Evolutionary conservation across 2,329 filamentous ascomycete genomes (phyloP).

Genomic region (Botrytis cinerea): DNA sequence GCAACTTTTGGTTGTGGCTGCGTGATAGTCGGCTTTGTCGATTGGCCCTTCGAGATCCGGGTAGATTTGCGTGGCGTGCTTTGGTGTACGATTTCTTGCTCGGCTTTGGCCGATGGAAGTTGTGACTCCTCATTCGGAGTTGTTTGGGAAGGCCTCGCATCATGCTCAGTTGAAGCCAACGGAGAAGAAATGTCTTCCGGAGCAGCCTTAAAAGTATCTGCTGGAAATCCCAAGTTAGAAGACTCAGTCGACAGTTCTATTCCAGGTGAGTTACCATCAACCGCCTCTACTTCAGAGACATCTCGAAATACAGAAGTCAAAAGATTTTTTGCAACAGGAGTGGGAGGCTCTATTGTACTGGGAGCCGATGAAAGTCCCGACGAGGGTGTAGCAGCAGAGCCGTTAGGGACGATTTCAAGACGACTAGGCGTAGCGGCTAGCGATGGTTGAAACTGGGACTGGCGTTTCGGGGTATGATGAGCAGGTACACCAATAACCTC

Average conservation of each 20-base stretch:
- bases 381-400: not conserved
- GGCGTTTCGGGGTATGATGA: not conserved
- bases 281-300: not conserved
- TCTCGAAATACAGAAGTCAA: not conserved
- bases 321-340: not conserved
- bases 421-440: not conserved
- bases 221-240: not conserved
- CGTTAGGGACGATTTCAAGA: not conserved
- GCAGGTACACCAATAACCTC: constrained; percentile 25
- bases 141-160: not conserved
- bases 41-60: constrained; percentile 16
- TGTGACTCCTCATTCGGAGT: not conserved
- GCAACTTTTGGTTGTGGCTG: not conserved
- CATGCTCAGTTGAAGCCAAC: not conserved
- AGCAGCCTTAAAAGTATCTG: not conserved
- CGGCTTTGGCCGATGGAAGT: not conserved
- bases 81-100: not conserved
- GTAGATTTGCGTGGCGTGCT: constrained; percentile 17
- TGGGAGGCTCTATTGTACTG: constrained; percentile 17
- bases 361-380: constrained; percentile 19
- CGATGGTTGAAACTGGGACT: not conserved
- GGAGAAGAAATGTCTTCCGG: not conserved
- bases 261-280: not conserved
- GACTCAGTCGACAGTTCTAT: not conserved
- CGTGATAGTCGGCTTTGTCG: not conserved